Conservation (phyloP, 2,329 filamentous ascomycete species). For the Diaporthe sp. region DNA sequence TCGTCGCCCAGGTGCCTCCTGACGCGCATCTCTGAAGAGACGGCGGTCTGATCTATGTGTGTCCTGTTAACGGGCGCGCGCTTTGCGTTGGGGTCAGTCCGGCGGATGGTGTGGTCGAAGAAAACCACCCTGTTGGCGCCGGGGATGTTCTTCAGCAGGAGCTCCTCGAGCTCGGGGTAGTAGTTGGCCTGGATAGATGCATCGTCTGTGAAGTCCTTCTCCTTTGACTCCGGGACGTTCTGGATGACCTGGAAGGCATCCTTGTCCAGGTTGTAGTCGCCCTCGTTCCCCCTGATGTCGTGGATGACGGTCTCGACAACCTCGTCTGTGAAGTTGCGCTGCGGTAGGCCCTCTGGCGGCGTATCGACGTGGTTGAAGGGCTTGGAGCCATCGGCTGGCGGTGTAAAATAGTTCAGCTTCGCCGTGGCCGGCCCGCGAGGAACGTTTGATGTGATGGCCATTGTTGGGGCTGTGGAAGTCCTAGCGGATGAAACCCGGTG, state of each 20-base stretch:
- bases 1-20: constrained; percentile 75
- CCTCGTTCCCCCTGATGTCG: constrained; percentile 42
- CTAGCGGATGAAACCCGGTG: not conserved
- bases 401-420: constrained; percentile 75
- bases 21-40: constrained; percentile 77
- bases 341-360: constrained; percentile 71
- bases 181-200: constrained; percentile 78
- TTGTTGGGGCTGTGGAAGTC: constrained; percentile 43
- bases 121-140: constrained; percentile 77
- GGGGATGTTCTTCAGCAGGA: constrained; percentile 77
- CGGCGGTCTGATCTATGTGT: constrained; percentile 86
- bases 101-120: constrained; percentile 93
- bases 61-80: constrained; percentile 79
- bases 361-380: constrained; percentile 79
- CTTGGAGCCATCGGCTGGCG: constrained; percentile 69
- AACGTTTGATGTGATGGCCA: constrained; percentile 57
- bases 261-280: constrained; percentile 52
- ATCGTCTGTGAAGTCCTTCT: constrained; percentile 76
- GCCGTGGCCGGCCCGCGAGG: constrained; percentile 74
- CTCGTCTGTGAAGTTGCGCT: constrained; percentile 73
- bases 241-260: constrained; percentile 78
- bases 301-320: constrained; percentile 69
- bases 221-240: constrained; percentile 68
- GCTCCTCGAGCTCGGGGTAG: constrained; percentile 85
- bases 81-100: constrained; percentile 68